Percentiles rank a stretch among this genome's conserved stretches.
Conservation (phyloP, 805 yeast species). For the Gaillardinia entomophila region DNA sequence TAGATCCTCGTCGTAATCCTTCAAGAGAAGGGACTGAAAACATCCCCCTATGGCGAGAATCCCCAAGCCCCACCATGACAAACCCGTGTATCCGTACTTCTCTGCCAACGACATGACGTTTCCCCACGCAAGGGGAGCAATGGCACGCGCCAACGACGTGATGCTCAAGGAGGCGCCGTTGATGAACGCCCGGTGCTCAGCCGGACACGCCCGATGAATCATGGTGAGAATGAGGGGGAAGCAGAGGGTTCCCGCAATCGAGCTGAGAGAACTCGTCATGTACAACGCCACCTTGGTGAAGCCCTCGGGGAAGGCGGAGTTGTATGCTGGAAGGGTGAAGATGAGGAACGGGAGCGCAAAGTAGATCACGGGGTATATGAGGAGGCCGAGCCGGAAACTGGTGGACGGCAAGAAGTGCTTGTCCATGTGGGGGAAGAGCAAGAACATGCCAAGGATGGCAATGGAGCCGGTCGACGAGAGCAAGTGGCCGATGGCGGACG, state of each 20-base stretch:
- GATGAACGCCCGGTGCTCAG: conserved; percentile 51
- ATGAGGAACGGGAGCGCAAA: conserved; percentile 42
- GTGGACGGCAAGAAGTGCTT: conserved; percentile 39
- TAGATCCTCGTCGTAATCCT: conserved; percentile 22
- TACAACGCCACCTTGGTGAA: conserved; percentile 20
- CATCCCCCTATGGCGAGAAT: conserved; percentile 12
- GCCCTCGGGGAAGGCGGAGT: conserved; percentile 18
- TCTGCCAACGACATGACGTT: conserved; percentile 27
- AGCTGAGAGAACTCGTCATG: conserved; percentile 11
- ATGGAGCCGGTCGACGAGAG: conserved; percentile 49
- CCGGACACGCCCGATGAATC: conserved; percentile 49
- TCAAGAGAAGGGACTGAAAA: conserved; percentile 14
- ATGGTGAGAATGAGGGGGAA: conserved; percentile 50
- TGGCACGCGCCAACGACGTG: conserved; percentile 48
- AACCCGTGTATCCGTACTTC: conserved; percentile 14
- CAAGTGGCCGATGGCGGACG: conserved; percentile 44
- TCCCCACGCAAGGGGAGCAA: conserved; percentile 58
- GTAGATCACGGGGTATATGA: conserved; percentile 41
- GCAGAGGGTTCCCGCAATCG: conserved; percentile 40
- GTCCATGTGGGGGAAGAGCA: conserved; percentile 49
- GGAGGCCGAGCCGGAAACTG: conserved; percentile 36
- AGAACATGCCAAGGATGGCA: conserved; percentile 44
- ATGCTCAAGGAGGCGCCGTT: conserved; percentile 53
- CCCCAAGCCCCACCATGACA: conserved; percentile 28
- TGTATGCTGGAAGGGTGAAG: conserved; percentile 33